Base-by-base conservation (phyloP, 495 filamentous ascomycete species). In the Penicillium maclennaniae region DNA sequence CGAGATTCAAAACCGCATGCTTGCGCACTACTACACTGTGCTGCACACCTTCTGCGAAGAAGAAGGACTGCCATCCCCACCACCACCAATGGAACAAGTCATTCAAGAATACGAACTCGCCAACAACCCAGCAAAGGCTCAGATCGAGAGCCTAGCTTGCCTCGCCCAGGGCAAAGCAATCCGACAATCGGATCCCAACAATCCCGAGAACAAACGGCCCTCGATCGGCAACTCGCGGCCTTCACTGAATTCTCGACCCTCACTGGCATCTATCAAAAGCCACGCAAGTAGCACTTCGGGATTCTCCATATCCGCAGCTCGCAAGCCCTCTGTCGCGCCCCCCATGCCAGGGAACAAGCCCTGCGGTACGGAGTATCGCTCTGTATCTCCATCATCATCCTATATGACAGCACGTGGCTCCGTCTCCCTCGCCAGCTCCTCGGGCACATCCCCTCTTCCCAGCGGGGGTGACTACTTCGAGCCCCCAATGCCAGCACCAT, bases 11-110 rank as follows among this genome's bases (percentile, higher is more conserved):
- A 93, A 92, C 66, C 81, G 83, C 38, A 75, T 97, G 23, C 79
- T 96, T 3, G 92, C 83, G 0, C 76, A 93, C 49, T 87, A 88
- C 57, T 97, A 97, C 70, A 96, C 92, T 10, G 75, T 84, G 0
- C 73, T 96, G 4, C 84, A 91, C 63, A 83, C 83, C 52, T 97
- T 88, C 68, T 89, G 87, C 55, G 73, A 86, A 48, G 80, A 87
- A 21, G 74, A 83, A 50, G 74, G 79, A 9, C 89, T 92, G 61
- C 85, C 85, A 2, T 87, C 85, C 8, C 87, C 88, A 14, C 81
- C 89, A 0, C 87, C 87, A 0, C 68, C 86, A 2, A 86, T 89
- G 76, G 82, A 85, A 19, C 80, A 87, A 31, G 80, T 95, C 0
- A 73, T 95, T 43, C 67, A 81, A 2, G 73, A 78, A 41, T 97